A percentile compares a stretch with the other conserved stretches of the same genome.
These are phyloP conservation scores for Hyphochytrium catenoides DNA, from an alignment of 352 stramenopile genomes.

Conservation along the genomic window DNA sequence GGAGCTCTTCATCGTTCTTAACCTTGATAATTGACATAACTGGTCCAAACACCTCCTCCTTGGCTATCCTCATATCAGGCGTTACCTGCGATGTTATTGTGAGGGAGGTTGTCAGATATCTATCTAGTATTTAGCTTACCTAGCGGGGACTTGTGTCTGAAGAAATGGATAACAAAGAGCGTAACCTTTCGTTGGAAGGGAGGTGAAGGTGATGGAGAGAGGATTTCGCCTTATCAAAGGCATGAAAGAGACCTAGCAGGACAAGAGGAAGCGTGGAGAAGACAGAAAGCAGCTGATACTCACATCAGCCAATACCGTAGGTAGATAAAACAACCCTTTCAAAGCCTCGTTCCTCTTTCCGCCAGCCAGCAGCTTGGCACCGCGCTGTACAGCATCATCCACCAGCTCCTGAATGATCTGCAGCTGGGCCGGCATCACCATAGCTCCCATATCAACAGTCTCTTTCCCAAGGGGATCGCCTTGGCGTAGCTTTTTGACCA, in stretches of 20 bases:
- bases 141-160: too few relatives aligned
- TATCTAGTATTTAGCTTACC: too few relatives aligned
- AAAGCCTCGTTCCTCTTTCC: slow-evolving; percentile 26
- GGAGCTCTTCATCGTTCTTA: slow-evolving; percentile 60
- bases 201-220: too few relatives aligned
- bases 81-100: slow-evolving; percentile 17
- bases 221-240: too few relatives aligned
- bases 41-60: slow-evolving; percentile 77
- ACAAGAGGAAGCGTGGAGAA: not conserved
- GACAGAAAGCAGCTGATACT: too few relatives aligned
- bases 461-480: slow-evolving; percentile 20
- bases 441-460: slow-evolving; percentile 34
- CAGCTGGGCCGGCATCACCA: slow-evolving; percentile 29
- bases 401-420: slow-evolving; percentile 51
- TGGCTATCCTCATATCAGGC: slow-evolving; percentile 61
- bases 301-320: slow-evolving; percentile 72
- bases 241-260: not conserved
- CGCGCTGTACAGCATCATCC: slow-evolving; percentile 65
- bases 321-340: slow-evolving; percentile 70
- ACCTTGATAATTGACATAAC: slow-evolving; percentile 69
- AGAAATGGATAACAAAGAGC: too few relatives aligned
- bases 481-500: slow-evolving; percentile 20
- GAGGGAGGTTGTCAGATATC: too few relatives aligned
- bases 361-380: slow-evolving; percentile 55
- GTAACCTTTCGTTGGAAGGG: too few relatives aligned